phyloP scores from a whole-genome alignment of 2,329 filamentous ascomycete species.

The Alternaria gaisen region DNA sequence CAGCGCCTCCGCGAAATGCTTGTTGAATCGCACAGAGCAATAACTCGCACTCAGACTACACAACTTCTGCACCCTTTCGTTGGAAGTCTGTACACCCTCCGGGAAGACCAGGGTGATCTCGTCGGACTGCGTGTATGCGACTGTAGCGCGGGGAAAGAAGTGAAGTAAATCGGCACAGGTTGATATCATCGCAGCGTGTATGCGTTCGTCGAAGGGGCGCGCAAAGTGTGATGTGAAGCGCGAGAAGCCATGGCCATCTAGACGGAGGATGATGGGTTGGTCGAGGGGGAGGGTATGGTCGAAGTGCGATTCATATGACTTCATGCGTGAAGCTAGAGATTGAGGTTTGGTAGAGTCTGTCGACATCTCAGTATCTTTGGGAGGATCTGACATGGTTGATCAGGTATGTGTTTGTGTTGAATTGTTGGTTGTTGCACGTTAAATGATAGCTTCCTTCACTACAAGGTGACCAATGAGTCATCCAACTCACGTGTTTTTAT shows the following conservation, averaged over 20 bases:
- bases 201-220: slow-evolving; percentile 43
- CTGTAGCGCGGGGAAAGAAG: slow-evolving; percentile 39
- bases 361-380: neutral
- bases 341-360: neutral
- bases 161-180: slow-evolving; percentile 37
- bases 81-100: slow-evolving; percentile 37
- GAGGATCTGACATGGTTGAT: neutral
- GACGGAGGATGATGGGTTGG: slow-evolving; percentile 36
- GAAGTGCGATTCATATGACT: slow-evolving; percentile 40
- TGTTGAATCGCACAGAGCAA: slow-evolving; percentile 40
- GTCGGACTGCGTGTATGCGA: slow-evolving; percentile 47
- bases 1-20: slow-evolving; percentile 29
- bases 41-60: slow-evolving; percentile 39
- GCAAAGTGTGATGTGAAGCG: slow-evolving; percentile 40
- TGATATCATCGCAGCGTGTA: slow-evolving; percentile 42
- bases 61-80: slow-evolving; percentile 43
- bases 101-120: slow-evolving; percentile 47
- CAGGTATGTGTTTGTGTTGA: neutral
- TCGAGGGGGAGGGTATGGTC: slow-evolving; percentile 32
- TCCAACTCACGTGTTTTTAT: neutral
- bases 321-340: slow-evolving; percentile 44
- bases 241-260: slow-evolving; percentile 45
- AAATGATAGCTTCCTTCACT: neutral
- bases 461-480: neutral
- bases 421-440: neutral